Base-by-base conservation (phyloP, 2,329 filamentous ascomycete genomes). In the Biscogniauxia marginata region DNA sequence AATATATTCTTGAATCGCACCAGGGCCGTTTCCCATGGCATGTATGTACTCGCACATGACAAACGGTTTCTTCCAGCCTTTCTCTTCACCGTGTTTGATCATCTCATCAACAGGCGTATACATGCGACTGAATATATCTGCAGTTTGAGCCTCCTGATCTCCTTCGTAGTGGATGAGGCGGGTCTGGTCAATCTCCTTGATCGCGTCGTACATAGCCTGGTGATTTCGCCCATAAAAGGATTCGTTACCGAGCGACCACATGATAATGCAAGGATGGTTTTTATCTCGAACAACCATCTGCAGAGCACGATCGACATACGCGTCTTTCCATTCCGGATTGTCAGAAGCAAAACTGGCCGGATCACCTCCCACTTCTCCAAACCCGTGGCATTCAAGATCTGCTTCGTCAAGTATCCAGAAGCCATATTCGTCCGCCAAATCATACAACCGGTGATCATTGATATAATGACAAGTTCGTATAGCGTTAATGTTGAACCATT, bases 201-300 rank as follows among this genome's bases (percentile, higher is more conserved):
- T 82, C 69, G 79, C 84, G 3, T 85, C 75, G 56, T 86, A 86
- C 87, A 90, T 91, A 8, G 82, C 83, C 49, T 78, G 79, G 54
- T 88, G 85, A 57, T 90, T 90, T 1, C 74, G 73, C 0, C 88
- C 88, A 56, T 88, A 89, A 64, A 88, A 90, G 0, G 86, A 79
- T 66, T 90, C 87, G 55, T 90, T 91, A 0, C 88, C 88, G 0
- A 91, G 74, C 18, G 84, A 87, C 88, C 88, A 91, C 51, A 90
- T 82, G 46, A 90, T 82, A 3, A 91, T 75, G 5, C 78, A 87
- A 0, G 86, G 75, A 61, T 89, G 84, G 52, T 90, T 80, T 61
- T 77, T 78, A 59, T 78, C 76, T 9, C 88, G 77, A 62, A 82
- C 77, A 0, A 90, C 83, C 61, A 90, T 75, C 58, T 89, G 85